Conservation (phyloP, 192 early-diverging fungal species). For the Coemansia sp. region DNA sequence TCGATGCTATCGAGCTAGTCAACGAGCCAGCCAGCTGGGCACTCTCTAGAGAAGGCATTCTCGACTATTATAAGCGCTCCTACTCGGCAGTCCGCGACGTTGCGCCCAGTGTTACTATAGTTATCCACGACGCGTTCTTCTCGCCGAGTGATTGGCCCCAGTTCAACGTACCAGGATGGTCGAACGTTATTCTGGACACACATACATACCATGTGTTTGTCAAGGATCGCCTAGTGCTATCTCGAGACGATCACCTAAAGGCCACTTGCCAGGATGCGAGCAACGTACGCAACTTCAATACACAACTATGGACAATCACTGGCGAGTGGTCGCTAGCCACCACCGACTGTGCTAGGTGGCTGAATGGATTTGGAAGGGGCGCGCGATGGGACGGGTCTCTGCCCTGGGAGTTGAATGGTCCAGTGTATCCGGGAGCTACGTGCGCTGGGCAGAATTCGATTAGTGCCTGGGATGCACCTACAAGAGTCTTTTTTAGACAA, state of each 20-base stretch:
- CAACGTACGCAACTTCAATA: constrained; percentile 44
- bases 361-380: constrained; percentile 66
- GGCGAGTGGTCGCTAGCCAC: constrained; percentile 76
- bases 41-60: constrained; percentile 31
- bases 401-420: constrained; percentile 45
- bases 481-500: constrained; percentile 59
- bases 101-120: constrained; percentile 35
- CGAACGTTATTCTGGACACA: constrained; percentile 53
- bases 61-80: constrained; percentile 48
- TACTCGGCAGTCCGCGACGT: constrained; percentile 45
- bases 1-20: constrained; percentile 48
- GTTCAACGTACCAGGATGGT: constrained; percentile 48
- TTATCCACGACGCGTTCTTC: constrained; percentile 56
- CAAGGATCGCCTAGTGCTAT: constrained; percentile 32
- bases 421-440: constrained; percentile 52
- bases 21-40: constrained; percentile 60
- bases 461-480: constrained; percentile 48
- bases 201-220: constrained; percentile 61
- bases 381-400: constrained; percentile 69
- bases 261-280: constrained; percentile 39
- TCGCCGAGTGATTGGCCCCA: constrained; percentile 41
- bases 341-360: constrained; percentile 71
- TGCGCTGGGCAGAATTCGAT: constrained; percentile 58
- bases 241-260: constrained; percentile 34
- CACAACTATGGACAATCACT: constrained; percentile 60